Conservation (phyloP, 345 rosid species). For the Citrus trifoliata region DNA sequence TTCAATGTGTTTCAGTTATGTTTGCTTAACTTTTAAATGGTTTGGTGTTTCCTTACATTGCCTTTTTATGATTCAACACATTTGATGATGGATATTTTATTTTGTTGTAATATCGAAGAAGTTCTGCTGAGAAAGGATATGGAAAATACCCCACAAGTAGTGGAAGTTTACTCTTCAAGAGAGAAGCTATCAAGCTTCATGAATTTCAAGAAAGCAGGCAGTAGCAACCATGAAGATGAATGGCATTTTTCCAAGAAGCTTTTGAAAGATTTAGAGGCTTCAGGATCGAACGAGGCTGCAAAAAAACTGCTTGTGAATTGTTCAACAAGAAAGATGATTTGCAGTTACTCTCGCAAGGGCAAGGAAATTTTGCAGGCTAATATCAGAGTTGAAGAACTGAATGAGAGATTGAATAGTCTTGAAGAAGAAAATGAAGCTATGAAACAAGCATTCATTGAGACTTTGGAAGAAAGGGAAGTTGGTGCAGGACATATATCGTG, state of each 20-base stretch:
- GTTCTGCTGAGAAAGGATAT: neutral
- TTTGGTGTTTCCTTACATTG: neutral
- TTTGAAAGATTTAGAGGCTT: slow-evolving; percentile 1
- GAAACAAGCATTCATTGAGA: slow-evolving; percentile 31
- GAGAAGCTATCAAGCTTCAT: neutral
- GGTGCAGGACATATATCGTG: slow-evolving; percentile 27
- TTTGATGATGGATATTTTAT: neutral
- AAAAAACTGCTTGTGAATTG: neutral
- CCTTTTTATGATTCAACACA: neutral
- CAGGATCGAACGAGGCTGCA: neutral
- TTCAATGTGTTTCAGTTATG: neutral
- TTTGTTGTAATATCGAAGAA: neutral
- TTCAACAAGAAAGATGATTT: neutral
- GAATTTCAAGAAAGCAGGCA: slow-evolving; percentile 3
- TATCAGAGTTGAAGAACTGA: slow-evolving; percentile 21
- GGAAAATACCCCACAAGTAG: slow-evolving; percentile 11
- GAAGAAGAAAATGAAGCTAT: slow-evolving; percentile 40
- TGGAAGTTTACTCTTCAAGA: neutral
- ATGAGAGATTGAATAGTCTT: slow-evolving; percentile 29
- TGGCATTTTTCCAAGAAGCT: neutral
- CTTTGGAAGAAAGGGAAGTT: slow-evolving; percentile 30
- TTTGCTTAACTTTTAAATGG: neutral
- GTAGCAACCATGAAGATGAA: neutral
- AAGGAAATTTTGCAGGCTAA: slow-evolving; percentile 11
- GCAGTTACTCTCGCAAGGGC: neutral